Percentiles rank a stretch among this genome's conserved stretches.
Evolutionary conservation across 306 rosid genomes (phyloP).

Genomic region (Corylus americana): DNA sequence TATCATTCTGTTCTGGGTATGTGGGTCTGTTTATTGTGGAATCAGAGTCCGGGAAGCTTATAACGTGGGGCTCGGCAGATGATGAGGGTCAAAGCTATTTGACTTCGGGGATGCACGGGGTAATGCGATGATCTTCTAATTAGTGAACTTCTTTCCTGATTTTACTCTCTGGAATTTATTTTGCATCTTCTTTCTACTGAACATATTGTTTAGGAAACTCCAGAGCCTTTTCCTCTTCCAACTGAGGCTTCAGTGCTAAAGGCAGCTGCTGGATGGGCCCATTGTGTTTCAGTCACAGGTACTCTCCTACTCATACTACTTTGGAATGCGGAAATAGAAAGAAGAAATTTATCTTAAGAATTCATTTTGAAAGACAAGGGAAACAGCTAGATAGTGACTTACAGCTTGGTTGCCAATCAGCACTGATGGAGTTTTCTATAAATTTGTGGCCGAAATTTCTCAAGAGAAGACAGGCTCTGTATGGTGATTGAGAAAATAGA

Average conservation of each 20-base stretch:
- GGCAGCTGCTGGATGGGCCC: slow-evolving; percentile 96
- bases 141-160: slow-evolving; percentile 18
- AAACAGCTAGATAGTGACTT: not conserved
- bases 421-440: not conserved
- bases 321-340: not conserved
- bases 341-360: not conserved
- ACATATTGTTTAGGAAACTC: slow-evolving; percentile 68
- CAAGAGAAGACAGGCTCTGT: not conserved
- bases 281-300: slow-evolving; percentile 78
- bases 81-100: slow-evolving; percentile 72
- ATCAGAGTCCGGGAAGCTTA: slow-evolving; percentile 70
- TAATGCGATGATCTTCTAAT: slow-evolving; percentile 44
- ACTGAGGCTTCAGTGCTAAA: slow-evolving; percentile 59
- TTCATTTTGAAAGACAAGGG: not conserved
- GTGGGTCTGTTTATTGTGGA: slow-evolving; percentile 10
- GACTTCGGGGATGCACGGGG: slow-evolving; percentile 82
- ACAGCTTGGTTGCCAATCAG: not conserved
- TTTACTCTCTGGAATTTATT: slow-evolving; percentile 46
- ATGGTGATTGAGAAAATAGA: not conserved
- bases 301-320: not conserved
- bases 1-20: not conserved
- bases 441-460: not conserved
- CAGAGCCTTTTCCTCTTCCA: slow-evolving; percentile 71
- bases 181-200: slow-evolving; percentile 40
- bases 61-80: slow-evolving; percentile 84